phyloP scores from a whole-genome alignment of 805 yeast species.

The Torulaspora maleeae region DNA sequence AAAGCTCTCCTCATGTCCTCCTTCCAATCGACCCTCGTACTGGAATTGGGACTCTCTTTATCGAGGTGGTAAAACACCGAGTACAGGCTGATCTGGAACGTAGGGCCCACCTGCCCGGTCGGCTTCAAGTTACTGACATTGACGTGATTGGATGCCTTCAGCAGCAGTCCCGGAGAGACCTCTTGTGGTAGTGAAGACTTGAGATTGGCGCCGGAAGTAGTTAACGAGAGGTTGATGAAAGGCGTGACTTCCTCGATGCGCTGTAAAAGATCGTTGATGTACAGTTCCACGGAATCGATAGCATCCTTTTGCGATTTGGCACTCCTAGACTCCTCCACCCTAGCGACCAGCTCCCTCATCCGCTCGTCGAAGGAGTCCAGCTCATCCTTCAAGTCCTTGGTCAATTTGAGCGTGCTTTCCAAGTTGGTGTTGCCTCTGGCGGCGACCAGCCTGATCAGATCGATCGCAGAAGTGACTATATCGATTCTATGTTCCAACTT shows the following conservation, averaged over 20 bases:
- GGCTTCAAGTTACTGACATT: conserved; percentile 18
- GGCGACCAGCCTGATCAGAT: conserved; percentile 56
- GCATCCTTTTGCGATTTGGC: conserved; percentile 33
- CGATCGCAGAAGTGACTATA: conserved; percentile 62
- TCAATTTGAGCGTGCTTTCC: conserved; percentile 50
- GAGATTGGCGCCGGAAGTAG: conserved; percentile 64
- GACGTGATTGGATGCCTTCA: conserved; percentile 55
- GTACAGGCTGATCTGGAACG: conserved; percentile 52
- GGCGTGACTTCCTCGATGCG: conserved; percentile 69
- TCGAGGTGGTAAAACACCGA: conserved; percentile 59
- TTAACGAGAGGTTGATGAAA: conserved; percentile 55
- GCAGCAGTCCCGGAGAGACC: conserved; percentile 59
- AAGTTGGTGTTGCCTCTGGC: conserved; percentile 59
- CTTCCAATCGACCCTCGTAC: conserved; percentile 58
- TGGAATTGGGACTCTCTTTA: conserved; percentile 23
- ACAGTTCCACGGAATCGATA: conserved; percentile 44
- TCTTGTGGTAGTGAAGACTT: conserved; percentile 45
- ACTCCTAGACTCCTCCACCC: conserved; percentile 31
- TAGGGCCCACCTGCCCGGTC: conserved; percentile 50
- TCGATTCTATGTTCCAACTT: conserved; percentile 54
- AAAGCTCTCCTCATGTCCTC: conserved; percentile 60
- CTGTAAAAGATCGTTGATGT: conserved; percentile 44
- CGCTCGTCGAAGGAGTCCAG: conserved; percentile 53
- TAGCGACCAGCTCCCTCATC: conserved; percentile 40
- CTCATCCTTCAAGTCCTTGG: conserved; percentile 51